phyloP scores from a whole-genome alignment of 192 early-diverging fungal species.

The Pilaira anomala region DNA sequence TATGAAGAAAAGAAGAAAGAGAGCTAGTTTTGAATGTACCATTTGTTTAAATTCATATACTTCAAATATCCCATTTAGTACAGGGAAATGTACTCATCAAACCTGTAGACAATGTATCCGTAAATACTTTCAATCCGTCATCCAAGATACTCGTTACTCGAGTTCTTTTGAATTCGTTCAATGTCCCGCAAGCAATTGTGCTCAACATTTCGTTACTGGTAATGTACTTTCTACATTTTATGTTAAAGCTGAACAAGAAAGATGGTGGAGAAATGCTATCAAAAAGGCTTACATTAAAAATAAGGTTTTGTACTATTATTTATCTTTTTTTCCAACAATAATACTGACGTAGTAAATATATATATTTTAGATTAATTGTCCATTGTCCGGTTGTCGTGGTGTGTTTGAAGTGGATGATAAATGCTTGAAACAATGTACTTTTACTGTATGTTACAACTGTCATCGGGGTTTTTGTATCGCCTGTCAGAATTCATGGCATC shows the following conservation, averaged over 20 bases:
- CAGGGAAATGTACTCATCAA: neutral
- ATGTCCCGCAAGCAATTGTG: neutral
- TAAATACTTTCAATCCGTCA: neutral
- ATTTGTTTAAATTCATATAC: neutral
- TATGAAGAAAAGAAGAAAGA: too few relatives aligned
- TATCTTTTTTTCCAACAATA: neutral
- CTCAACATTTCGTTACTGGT: neutral
- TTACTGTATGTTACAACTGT: conserved; percentile 14
- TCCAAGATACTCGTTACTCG: too few relatives aligned
- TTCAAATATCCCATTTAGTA: neutral
- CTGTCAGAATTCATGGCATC: conserved; percentile 12
- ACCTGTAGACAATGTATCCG: neutral
- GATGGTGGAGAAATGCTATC: conserved; percentile 4
- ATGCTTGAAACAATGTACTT: neutral
- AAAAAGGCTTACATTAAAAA: conserved; percentile 1
- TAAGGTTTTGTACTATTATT: neutral
- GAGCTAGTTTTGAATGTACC: neutral
- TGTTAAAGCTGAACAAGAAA: neutral
- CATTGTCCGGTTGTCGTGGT: neutral
- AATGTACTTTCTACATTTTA: neutral
- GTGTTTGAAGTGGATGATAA: conserved; percentile 6
- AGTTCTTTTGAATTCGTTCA: neutral
- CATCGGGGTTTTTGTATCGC: conserved; percentile 10
- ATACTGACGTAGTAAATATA: too few relatives aligned
- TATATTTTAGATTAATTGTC: conserved; percentile 9